A percentile compares a stretch with the other conserved stretches of the same genome.
Conservation (phyloP, 163 green algal species). For the Chlamydomonas reinhardtii region DNA sequence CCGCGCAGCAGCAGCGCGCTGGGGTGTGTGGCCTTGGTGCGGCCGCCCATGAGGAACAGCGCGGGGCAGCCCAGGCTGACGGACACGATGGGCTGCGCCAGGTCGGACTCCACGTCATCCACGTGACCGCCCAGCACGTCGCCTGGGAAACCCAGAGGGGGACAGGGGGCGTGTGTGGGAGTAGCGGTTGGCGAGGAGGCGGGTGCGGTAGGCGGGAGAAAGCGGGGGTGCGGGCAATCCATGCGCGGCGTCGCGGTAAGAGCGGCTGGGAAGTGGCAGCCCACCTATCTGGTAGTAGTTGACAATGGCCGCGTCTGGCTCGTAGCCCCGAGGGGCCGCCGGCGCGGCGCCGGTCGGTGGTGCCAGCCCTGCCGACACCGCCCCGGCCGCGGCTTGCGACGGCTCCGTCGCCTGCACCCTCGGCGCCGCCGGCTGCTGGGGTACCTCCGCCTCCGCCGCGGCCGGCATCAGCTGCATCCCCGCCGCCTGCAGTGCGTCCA, state of each 20-base stretch:
- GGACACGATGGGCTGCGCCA: slow-evolving; percentile 87
- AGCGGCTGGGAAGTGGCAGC: too few species aligned
- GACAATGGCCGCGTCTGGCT: slow-evolving; percentile 86
- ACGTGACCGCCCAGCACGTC: slow-evolving; percentile 90
- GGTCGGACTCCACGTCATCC: slow-evolving; percentile 90
- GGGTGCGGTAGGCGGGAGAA: background rate
- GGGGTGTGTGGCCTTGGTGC: slow-evolving; percentile 66
- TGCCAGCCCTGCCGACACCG: too few species aligned
- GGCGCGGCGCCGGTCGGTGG: background rate
- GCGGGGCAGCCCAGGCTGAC: slow-evolving; percentile 86
- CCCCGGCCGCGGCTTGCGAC: too few species aligned
- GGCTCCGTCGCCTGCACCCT: background rate
- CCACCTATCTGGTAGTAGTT: slow-evolving; percentile 88
- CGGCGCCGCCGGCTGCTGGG: background rate
- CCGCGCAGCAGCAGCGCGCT: slow-evolving; percentile 84
- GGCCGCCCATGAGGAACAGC: slow-evolving; percentile 90
- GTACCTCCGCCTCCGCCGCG: background rate
- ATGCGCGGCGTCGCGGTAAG: too few species aligned
- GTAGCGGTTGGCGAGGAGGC: background rate
- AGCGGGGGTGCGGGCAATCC: too few species aligned
- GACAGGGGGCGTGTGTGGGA: background rate
- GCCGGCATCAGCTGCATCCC: slow-evolving; percentile 8
- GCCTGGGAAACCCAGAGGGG: too few species aligned
- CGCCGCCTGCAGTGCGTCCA: background rate
- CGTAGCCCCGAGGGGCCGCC: slow-evolving; percentile 42